These are phyloP conservation scores for Candida buenavistaensis DNA, from an alignment of 1,139 yeast species.

Conservation along the genomic window DNA sequence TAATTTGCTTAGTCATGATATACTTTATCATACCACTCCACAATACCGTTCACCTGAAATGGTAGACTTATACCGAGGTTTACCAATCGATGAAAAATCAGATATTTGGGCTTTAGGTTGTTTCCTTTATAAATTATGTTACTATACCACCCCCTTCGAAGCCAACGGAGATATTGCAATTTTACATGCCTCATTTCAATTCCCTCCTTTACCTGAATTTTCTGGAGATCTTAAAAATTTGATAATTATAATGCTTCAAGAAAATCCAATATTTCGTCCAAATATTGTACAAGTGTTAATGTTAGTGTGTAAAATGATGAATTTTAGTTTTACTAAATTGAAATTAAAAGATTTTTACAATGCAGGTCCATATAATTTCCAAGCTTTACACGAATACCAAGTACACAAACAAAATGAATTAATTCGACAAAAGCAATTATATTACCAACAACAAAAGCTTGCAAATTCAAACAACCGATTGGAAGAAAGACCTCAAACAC, in stretches of 20 bases:
- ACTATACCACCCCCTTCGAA: constrained; percentile 82
- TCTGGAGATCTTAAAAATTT: constrained; percentile 68
- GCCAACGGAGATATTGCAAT: constrained; percentile 73
- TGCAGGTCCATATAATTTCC: constrained; percentile 44
- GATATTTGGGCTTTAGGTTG: constrained; percentile 88
- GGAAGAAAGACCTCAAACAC: not conserved
- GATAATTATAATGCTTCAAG: constrained; percentile 76
- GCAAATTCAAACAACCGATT: constrained; percentile 10
- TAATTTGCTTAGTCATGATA: constrained; percentile 60
- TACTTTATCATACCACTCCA: constrained; percentile 76
- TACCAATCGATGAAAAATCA: constrained; percentile 72
- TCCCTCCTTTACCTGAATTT: constrained; percentile 55
- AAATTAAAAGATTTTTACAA: constrained; percentile 40
- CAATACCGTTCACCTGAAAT: constrained; percentile 83
- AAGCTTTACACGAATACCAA: constrained; percentile 47
- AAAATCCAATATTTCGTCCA: constrained; percentile 80
- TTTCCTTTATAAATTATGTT: constrained; percentile 72
- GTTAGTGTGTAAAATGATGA: constrained; percentile 35
- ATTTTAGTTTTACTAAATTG: constrained; percentile 26
- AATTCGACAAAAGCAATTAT: constrained; percentile 36
- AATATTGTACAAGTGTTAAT: constrained; percentile 70
- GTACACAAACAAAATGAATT: constrained; percentile 38
- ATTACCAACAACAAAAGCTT: constrained; percentile 31
- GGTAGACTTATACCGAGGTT: constrained; percentile 67
- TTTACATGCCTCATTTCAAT: constrained; percentile 62